Conservation (phyloP, 179 eudicot genomes). For the Carnegiea gigantea region DNA sequence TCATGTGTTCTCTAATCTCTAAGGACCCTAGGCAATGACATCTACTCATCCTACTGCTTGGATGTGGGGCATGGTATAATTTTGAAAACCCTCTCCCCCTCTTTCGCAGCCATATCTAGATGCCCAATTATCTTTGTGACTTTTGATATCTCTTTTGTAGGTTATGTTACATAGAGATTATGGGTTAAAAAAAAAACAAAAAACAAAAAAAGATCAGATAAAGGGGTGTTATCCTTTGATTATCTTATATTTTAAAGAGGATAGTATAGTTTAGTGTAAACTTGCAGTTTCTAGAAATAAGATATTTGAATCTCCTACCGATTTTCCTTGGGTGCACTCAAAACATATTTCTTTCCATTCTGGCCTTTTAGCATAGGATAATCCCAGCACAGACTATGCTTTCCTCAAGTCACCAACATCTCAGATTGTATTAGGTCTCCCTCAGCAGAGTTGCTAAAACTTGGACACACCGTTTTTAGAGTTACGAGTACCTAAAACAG, state of each 20-base stretch:
- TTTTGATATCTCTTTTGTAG: constrained; percentile 14
- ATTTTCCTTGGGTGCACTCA: constrained; percentile 55
- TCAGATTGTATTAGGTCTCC: constrained; percentile 74
- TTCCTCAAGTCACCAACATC: constrained; percentile 51
- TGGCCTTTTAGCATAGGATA: constrained; percentile 76
- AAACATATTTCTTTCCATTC: constrained; percentile 76
- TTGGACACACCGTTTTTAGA: background rate
- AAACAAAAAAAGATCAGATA: constrained; percentile 6
- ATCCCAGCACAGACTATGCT: constrained; percentile 78
- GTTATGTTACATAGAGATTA: constrained; percentile 4
- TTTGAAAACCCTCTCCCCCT: background rate
- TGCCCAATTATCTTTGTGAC: constrained; percentile 3
- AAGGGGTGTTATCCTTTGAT: constrained; percentile 11
- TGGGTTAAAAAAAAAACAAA: background rate
- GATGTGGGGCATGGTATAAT: constrained; percentile 33
- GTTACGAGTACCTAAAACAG: background rate
- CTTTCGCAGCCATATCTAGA: constrained; percentile 1
- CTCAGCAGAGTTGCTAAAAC: constrained; percentile 37
- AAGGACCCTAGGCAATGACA: constrained; percentile 16
- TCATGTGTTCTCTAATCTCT: constrained; percentile 32
- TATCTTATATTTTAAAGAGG: background rate
- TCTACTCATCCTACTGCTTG: constrained; percentile 31
- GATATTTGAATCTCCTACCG: constrained; percentile 72
- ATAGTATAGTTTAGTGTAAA: constrained; percentile 45
- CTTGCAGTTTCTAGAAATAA: constrained; percentile 78